These are phyloP conservation scores for Oryza glumipatula DNA, from an alignment of 176 grass and related monocot genomes.

Conservation along the genomic window DNA sequence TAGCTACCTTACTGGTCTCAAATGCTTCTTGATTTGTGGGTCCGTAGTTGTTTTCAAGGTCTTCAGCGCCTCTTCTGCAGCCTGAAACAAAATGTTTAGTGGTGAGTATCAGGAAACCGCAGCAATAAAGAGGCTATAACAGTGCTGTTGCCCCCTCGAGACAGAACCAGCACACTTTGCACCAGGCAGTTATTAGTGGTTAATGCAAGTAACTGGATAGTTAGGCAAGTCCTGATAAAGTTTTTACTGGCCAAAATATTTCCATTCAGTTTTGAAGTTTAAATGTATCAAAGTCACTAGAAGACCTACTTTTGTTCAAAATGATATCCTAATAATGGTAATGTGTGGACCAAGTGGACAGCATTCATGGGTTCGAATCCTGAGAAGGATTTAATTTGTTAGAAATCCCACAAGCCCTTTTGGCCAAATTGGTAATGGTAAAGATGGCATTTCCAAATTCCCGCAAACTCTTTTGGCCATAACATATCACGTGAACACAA, in stretches of 20 bases:
- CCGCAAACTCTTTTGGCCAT: neutral
- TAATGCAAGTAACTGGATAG: neutral
- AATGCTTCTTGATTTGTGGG: conserved; percentile 55
- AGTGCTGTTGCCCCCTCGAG: neutral
- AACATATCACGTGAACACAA: neutral
- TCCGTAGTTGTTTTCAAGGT: conserved; percentile 56
- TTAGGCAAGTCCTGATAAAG: too few species aligned
- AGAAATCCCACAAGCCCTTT: neutral
- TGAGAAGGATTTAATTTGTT: neutral
- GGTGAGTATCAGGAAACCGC: neutral
- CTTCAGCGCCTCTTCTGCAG: conserved; percentile 62
- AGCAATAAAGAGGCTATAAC: conserved; percentile 2
- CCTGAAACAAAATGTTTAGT: conserved; percentile 41
- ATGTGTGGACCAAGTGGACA: neutral
- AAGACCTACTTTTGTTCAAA: neutral
- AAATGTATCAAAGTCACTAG: neutral
- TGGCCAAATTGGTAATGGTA: neutral
- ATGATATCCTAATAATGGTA: neutral
- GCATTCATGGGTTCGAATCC: neutral
- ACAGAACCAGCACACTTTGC: neutral
- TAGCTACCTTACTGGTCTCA: conserved; percentile 58
- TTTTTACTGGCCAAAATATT: neutral
- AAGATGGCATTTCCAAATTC: neutral
- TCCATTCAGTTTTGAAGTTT: neutral
- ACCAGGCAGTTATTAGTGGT: neutral